phyloP scores from a whole-genome alignment of 768 basidiomycete genomes.

The Lentinus brumalis region DNA sequence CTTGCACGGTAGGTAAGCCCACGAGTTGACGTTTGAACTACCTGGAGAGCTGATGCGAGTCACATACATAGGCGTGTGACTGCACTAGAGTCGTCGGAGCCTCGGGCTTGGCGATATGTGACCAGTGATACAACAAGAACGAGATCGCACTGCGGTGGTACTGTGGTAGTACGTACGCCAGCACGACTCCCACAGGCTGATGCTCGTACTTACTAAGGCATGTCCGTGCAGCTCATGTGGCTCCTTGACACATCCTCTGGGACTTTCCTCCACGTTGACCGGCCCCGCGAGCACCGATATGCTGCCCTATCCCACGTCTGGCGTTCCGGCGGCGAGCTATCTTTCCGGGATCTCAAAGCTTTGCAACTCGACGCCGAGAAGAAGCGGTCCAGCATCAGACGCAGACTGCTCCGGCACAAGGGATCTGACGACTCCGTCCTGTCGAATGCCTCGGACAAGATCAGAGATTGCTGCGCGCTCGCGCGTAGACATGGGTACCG shows the following conservation, averaged over 20 bases:
- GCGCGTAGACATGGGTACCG: constrained; percentile 14
- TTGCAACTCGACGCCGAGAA: background rate
- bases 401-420: background rate
- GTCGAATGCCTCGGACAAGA: background rate
- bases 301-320: constrained; percentile 17
- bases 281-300: constrained; percentile 16
- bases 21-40: too few species aligned
- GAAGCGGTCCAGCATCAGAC: background rate
- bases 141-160: too few species aligned
- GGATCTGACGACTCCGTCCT: background rate
- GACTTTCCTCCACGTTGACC: constrained; percentile 7
- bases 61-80: too few species aligned
- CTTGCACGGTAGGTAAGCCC: too few species aligned
- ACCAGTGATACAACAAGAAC: too few species aligned
- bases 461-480: constrained; percentile 10
- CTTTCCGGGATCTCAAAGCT: constrained; percentile 14
- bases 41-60: too few species aligned
- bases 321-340: constrained; percentile 8
- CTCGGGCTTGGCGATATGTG: too few species aligned
- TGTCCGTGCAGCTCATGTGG: constrained; percentile 2
- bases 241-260: constrained; percentile 14
- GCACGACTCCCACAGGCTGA: background rate
- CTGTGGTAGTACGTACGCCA: too few species aligned
- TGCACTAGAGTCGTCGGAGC: too few species aligned
- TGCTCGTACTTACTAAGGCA: background rate